A percentile compares a stretch with the other conserved stretches of the same genome.
phyloP scores from a whole-genome alignment of 345 rosid species.

The Toxicodendron radicans region DNA sequence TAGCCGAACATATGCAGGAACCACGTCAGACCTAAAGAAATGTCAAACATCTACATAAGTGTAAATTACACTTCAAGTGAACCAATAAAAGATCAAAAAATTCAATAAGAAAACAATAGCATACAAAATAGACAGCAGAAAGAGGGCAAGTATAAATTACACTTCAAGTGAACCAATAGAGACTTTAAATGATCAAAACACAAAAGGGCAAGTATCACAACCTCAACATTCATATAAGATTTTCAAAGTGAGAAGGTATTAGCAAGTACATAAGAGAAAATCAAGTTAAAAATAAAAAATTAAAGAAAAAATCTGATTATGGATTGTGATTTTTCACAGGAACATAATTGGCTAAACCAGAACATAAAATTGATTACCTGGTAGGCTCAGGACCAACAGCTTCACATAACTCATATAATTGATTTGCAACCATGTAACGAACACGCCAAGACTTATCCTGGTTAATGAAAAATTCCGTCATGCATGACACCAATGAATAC shows the following conservation, averaged over 20 bases:
- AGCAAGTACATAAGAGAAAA: neutral
- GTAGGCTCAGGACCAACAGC: constrained; percentile 86
- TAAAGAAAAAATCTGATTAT: neutral
- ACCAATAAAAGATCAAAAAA: constrained; percentile 2
- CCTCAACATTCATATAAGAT: neutral
- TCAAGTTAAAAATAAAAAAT: neutral
- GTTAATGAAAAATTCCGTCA: constrained; percentile 16
- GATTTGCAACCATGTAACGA: constrained; percentile 86
- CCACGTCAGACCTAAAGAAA: constrained; percentile 47
- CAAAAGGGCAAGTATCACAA: neutral
- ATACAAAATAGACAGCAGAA: neutral
- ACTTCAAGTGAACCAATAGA: too few relatives aligned
- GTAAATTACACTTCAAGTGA: neutral
- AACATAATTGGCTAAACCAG: neutral
- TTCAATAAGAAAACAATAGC: neutral
- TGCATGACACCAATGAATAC: neutral
- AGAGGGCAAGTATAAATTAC: too few relatives aligned
- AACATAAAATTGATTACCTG: constrained; percentile 40
- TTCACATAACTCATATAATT: constrained; percentile 80
- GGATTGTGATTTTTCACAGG: neutral
- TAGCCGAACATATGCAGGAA: constrained; percentile 61
- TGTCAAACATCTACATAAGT: constrained; percentile 8
- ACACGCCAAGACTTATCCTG: constrained; percentile 95
- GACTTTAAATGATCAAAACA: neutral
- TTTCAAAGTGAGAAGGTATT: neutral